Evolutionary conservation across 345 rosid genomes (phyloP).

Genomic region (Bretschneidera sinensis): DNA sequence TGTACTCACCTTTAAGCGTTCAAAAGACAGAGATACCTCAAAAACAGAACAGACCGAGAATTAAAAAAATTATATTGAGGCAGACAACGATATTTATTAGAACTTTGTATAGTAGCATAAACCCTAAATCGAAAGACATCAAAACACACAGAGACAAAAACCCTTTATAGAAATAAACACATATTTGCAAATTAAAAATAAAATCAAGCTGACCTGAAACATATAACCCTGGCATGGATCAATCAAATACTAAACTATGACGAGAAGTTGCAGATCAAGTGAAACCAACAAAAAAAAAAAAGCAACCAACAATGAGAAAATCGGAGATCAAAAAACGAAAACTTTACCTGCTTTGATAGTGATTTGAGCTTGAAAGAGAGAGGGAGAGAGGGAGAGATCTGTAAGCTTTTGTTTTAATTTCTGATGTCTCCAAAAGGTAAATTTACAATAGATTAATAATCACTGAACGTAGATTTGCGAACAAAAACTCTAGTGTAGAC

Average conservation of each 20-base stretch:
- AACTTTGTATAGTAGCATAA: background rate
- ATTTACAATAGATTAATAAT: no score
- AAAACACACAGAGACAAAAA: background rate
- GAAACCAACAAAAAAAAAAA: no score
- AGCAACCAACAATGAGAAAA: background rate
- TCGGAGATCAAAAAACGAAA: background rate
- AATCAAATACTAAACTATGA: background rate
- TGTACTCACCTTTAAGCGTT: background rate
- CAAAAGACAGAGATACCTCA: background rate
- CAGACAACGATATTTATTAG: no score
- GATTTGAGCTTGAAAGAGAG: slow-evolving; percentile 3
- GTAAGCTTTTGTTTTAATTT: no score
- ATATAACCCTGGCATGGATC: slow-evolving; percentile 15
- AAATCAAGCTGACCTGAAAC: background rate
- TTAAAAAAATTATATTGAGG: no score
- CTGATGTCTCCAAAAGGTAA: no score
- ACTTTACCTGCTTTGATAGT: slow-evolving; percentile 1
- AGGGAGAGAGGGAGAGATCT: slow-evolving; percentile 4
- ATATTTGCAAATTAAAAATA: background rate
- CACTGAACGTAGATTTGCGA: no score
- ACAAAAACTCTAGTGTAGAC: no score
- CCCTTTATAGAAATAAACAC: background rate
- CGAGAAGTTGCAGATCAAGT: background rate
- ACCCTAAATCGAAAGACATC: background rate
- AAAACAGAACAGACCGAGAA: background rate